Percentiles rank a stretch among this genome's conserved stretches.
These are phyloP conservation scores for Zasmidium citrigriseum DNA, from an alignment of 2,329 filamentous ascomycete species.

Conservation along the genomic window DNA sequence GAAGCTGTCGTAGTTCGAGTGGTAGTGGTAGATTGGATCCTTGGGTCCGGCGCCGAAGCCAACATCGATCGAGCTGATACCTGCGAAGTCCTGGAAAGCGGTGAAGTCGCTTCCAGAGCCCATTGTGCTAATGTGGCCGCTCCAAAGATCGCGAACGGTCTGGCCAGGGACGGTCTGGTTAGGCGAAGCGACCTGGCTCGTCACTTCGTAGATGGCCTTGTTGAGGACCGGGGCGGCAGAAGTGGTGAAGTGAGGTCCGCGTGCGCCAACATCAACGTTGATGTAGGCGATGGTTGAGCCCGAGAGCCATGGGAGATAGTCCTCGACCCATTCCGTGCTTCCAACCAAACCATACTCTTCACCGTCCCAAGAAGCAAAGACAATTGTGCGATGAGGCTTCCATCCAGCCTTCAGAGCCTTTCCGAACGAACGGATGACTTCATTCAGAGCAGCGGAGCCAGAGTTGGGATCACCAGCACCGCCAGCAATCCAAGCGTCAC, in stretches of 20 bases:
- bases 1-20: conserved; percentile 82
- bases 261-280: conserved; percentile 77
- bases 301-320: conserved; percentile 79
- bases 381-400: conserved; percentile 85
- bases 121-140: conserved; percentile 58
- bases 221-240: conserved; percentile 75
- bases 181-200: conserved; percentile 60
- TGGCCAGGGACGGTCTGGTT: conserved; percentile 73
- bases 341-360: conserved; percentile 84
- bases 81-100: conserved; percentile 55
- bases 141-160: conserved; percentile 66
- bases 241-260: conserved; percentile 64
- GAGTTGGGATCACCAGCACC: conserved; percentile 82
- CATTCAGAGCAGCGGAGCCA: conserved; percentile 76
- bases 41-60: conserved; percentile 41
- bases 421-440: conserved; percentile 75
- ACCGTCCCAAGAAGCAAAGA: conserved; percentile 72
- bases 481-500: conserved; percentile 87
- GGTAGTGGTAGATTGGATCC: conserved; percentile 70
- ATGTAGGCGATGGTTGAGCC: conserved; percentile 76
- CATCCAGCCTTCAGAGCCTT: conserved; percentile 71
- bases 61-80: conserved; percentile 51
- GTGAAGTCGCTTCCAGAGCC: conserved; percentile 55
- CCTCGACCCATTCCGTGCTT: conserved; percentile 91
- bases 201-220: conserved; percentile 68